A percentile compares a stretch with the other conserved stretches of the same genome.
phyloP scores from a whole-genome alignment of 2,329 filamentous ascomycete genomes.

The Phaeoacremonium minimum region DNA sequence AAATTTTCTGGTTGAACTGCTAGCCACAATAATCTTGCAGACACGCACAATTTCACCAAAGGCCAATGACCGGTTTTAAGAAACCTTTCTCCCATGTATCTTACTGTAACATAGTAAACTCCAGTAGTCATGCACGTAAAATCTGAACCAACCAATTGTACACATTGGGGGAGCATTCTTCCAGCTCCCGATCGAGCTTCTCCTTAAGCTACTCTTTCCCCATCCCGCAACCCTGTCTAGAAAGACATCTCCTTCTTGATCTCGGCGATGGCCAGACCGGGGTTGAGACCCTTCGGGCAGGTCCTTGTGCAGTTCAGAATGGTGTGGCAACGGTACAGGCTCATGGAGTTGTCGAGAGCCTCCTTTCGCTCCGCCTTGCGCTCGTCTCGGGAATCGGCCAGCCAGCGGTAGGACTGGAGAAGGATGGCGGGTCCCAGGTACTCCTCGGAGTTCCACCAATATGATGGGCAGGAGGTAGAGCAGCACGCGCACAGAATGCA shows the following conservation, averaged over 20 bases:
- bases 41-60: too few relatives aligned
- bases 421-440: constrained; percentile 97
- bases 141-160: constrained; percentile 9
- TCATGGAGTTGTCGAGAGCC: constrained; percentile 97
- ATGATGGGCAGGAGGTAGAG: constrained; percentile 98
- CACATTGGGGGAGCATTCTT: constrained; percentile 1
- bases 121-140: too few relatives aligned
- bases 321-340: constrained; percentile 96
- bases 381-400: constrained; percentile 92
- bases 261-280: constrained; percentile 89
- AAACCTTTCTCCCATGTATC: too few relatives aligned
- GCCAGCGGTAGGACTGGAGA: constrained; percentile 96
- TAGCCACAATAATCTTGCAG: too few relatives aligned
- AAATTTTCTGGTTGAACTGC: too few relatives aligned
- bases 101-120: constrained; percentile 28
- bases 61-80: too few relatives aligned
- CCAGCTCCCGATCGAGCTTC: background rate
- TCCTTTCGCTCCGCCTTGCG: constrained; percentile 81
- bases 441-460: constrained; percentile 99
- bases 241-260: constrained; percentile 96
- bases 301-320: constrained; percentile 98
- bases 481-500: constrained; percentile 99
- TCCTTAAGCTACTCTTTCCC: background rate
- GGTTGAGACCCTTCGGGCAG: constrained; percentile 97
- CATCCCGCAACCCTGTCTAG: constrained; percentile 16